Evolutionary conservation across 2,329 filamentous ascomycete genomes (phyloP).

Genomic region (Talaromyces sp.): DNA sequence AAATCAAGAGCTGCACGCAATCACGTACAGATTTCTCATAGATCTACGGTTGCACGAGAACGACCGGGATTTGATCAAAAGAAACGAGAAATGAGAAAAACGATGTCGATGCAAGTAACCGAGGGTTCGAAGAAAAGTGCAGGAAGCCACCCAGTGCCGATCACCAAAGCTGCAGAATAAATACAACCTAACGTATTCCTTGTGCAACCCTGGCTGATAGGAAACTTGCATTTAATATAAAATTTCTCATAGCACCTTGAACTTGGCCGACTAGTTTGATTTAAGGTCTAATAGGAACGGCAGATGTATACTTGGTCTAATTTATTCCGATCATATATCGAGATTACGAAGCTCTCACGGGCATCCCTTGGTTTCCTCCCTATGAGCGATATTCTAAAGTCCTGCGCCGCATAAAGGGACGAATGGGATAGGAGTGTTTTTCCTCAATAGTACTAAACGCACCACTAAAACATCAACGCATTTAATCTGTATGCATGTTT

Average conservation of each 20-base stretch:
- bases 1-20: not conserved
- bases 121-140: not conserved
- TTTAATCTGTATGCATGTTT: not conserved
- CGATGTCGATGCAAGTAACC: not conserved
- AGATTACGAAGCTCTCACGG: not conserved
- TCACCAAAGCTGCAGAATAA: not conserved
- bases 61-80: not conserved
- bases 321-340: not conserved
- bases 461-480: not conserved
- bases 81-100: not conserved
- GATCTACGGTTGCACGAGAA: not conserved
- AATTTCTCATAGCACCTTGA: not conserved
- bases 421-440: not conserved
- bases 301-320: not conserved
- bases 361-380: not conserved
- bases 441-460: not conserved
- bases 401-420: not conserved
- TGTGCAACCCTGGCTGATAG: not conserved
- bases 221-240: not conserved
- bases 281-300: not conserved
- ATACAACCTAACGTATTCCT: not conserved
- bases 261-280: not conserved
- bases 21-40: not conserved
- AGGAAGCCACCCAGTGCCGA: not conserved
- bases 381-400: not conserved